These are phyloP conservation scores for Teunomyces kruisii DNA, from an alignment of 805 yeast species.

Conservation along the genomic window DNA sequence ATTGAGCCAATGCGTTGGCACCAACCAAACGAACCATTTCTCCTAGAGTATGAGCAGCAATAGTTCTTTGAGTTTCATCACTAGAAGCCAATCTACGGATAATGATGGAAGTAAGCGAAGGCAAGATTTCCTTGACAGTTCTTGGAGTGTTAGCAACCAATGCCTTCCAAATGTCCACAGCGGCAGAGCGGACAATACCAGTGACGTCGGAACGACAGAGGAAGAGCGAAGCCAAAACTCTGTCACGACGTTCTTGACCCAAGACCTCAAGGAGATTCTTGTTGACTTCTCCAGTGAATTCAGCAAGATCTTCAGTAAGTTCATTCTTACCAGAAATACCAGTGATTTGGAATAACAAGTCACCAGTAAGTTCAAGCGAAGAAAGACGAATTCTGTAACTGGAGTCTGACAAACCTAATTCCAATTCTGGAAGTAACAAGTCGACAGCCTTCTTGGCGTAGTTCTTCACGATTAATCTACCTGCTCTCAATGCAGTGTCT, in stretches of 20 bases:
- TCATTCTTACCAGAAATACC: conserved; percentile 83
- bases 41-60: conserved; percentile 92
- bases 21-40: conserved; percentile 95
- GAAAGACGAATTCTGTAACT: conserved; percentile 87
- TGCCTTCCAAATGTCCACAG: conserved; percentile 96
- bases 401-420: conserved; percentile 78
- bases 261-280: conserved; percentile 70
- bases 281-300: conserved; percentile 50
- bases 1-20: conserved; percentile 75
- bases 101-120: conserved; percentile 75
- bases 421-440: conserved; percentile 88
- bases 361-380: conserved; percentile 94
- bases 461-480: conserved; percentile 85
- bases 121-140: conserved; percentile 88
- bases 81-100: conserved; percentile 82
- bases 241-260: conserved; percentile 87
- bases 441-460: conserved; percentile 93
- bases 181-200: conserved; percentile 81
- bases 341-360: conserved; percentile 86
- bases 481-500: conserved; percentile 88
- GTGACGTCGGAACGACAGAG: conserved; percentile 92
- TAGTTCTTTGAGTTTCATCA: conserved; percentile 74
- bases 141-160: conserved; percentile 94
- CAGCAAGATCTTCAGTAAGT: conserved; percentile 53
- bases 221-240: conserved; percentile 80